These are phyloP conservation scores for Neurospora pannonica DNA, from an alignment of 495 filamentous ascomycete species.

Conservation along the genomic window DNA sequence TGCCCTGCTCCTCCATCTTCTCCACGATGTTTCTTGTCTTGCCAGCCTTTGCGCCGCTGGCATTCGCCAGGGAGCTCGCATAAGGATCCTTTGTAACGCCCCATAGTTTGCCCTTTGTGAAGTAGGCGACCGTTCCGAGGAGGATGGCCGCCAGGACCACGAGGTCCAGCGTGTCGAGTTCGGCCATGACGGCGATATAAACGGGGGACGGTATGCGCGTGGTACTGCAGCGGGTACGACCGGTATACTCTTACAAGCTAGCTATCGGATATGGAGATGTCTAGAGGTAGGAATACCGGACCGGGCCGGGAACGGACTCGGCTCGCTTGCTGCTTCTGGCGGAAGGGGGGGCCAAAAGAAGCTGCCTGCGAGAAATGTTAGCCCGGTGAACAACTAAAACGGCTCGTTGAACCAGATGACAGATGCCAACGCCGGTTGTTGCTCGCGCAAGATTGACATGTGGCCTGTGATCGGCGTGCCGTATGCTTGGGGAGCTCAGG, in stretches of 20 bases:
- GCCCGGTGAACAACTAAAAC: not conserved
- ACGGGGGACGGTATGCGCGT: not conserved
- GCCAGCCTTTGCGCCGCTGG: conserved; percentile 70
- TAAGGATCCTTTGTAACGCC: conserved; percentile 80
- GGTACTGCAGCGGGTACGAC: not conserved
- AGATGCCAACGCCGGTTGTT: not conserved
- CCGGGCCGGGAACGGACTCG: not conserved
- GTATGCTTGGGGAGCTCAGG: not conserved
- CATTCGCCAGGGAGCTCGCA: conserved; percentile 54
- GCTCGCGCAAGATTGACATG: not conserved
- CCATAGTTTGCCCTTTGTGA: conserved; percentile 95
- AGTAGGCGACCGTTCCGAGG: conserved; percentile 83
- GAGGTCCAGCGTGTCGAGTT: conserved; percentile 92
- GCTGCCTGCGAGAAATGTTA: not conserved
- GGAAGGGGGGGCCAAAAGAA: not conserved
- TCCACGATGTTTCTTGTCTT: conserved; percentile 88
- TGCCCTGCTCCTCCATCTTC: conserved; percentile 90
- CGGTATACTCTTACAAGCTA: not conserved
- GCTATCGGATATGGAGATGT: not conserved
- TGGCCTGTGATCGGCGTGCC: not conserved
- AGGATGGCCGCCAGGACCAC: conserved; percentile 79
- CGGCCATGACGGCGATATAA: conserved; percentile 56
- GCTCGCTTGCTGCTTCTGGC: not conserved
- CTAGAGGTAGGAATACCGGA: not conserved
- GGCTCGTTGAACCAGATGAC: not conserved